Evolutionary conservation across 805 yeast species (phyloP).

Genomic region (Yarrowia keelungensis): DNA sequence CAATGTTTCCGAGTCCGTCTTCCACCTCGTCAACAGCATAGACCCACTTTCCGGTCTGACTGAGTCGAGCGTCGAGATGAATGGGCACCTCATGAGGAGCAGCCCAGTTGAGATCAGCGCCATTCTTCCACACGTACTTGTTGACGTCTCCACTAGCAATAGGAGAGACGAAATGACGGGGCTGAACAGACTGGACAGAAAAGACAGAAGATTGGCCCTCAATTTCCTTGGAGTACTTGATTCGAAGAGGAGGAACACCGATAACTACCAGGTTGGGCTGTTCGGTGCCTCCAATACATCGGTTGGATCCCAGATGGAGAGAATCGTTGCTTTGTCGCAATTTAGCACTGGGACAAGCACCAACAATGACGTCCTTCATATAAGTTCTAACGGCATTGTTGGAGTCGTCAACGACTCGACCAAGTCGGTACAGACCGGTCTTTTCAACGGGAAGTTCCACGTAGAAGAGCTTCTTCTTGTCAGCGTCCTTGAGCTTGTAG

Average conservation of each 20-base stretch:
- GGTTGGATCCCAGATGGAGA: constrained; percentile 50
- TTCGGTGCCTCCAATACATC: constrained; percentile 70
- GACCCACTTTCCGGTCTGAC: constrained; percentile 60
- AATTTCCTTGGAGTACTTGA: constrained; percentile 55
- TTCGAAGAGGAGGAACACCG: constrained; percentile 81
- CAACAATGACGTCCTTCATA: constrained; percentile 67
- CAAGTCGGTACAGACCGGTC: constrained; percentile 81
- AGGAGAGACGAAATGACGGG: constrained; percentile 55
- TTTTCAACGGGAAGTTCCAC: constrained; percentile 67
- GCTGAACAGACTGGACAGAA: constrained; percentile 57
- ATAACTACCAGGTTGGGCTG: constrained; percentile 60
- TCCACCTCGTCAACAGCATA: constrained; percentile 64
- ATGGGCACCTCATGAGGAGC: constrained; percentile 53
- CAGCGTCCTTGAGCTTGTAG: constrained; percentile 24
- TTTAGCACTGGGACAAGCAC: constrained; percentile 78
- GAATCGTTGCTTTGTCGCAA: constrained; percentile 53
- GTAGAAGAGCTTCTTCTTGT: constrained; percentile 52
- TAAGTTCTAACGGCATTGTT: constrained; percentile 65
- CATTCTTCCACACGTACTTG: constrained; percentile 40
- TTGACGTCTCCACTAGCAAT: constrained; percentile 43
- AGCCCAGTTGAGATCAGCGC: constrained; percentile 49
- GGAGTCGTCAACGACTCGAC: constrained; percentile 67
- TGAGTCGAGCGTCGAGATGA: constrained; percentile 54
- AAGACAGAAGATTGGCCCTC: constrained; percentile 53
- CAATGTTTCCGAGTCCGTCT: constrained; percentile 71